phyloP scores from a whole-genome alignment of 169 alveolate genomes.

The Eimeria tenella region DNA sequence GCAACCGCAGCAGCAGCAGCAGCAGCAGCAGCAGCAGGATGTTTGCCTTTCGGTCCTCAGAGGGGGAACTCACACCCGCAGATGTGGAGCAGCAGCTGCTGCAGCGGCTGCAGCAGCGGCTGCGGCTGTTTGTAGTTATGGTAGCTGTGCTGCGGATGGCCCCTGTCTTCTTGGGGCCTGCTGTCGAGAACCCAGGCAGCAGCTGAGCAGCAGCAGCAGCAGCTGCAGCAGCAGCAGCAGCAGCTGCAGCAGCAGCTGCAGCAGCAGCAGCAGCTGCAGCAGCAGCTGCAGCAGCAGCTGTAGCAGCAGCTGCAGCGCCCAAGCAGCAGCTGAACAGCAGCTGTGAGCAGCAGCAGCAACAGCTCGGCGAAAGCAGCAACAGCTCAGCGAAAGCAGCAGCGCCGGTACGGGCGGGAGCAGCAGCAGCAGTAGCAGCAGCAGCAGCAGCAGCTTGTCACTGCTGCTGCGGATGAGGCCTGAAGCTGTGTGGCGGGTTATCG shows the following conservation, averaged over 20 bases:
- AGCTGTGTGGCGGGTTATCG: too few relatives aligned
- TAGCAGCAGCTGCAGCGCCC: background rate
- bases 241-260: background rate
- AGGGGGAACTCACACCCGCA: background rate
- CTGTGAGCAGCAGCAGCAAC: background rate
- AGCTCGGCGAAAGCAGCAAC: background rate
- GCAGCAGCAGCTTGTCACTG: constrained; percentile 19
- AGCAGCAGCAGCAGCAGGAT: constrained; percentile 30
- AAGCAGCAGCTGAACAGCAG: background rate
- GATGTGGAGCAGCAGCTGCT: constrained; percentile 26
- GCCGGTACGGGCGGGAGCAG: background rate
- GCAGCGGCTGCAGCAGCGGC: constrained; percentile 29
- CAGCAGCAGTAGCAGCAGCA: constrained; percentile 4
- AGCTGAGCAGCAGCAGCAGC: constrained; percentile 49
- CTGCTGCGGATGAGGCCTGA: too few relatives aligned
- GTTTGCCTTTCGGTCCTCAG: constrained; percentile 15
- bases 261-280: background rate
- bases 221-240: background rate
- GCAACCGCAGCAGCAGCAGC: constrained; percentile 14
- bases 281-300: constrained; percentile 28
- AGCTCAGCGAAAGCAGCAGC: background rate
- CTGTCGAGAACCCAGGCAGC: background rate
- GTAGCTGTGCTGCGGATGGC: constrained; percentile 22
- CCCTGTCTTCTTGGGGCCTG: constrained; percentile 32
- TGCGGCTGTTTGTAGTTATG: background rate